phyloP scores from a whole-genome alignment of 495 filamentous ascomycete species.

The Xylaria venustula region DNA sequence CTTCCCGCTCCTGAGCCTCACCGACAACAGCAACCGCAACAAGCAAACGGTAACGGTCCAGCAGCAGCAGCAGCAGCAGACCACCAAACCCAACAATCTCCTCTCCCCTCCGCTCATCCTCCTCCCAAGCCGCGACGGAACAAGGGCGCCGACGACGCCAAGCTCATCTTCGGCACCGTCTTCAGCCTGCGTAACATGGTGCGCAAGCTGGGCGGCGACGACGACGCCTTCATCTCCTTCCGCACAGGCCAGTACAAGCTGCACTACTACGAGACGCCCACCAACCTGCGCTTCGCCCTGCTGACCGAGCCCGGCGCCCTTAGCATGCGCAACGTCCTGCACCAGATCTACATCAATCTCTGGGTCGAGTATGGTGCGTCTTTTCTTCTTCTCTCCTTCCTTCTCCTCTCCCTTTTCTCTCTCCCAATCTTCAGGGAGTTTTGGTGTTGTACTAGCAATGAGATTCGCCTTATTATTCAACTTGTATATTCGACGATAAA shows the following conservation, averaged over 20 bases:
- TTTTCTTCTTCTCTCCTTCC: too few species aligned
- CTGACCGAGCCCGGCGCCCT: constrained; percentile 85
- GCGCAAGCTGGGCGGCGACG: constrained; percentile 84
- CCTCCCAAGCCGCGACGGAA: constrained; percentile 41
- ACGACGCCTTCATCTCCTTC: constrained; percentile 89
- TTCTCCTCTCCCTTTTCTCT: too few species aligned
- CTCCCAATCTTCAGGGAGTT: too few species aligned
- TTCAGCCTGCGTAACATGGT: constrained; percentile 98
- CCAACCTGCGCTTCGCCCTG: constrained; percentile 94
- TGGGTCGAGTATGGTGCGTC: constrained; percentile 88
- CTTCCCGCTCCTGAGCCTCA: constrained; percentile 1
- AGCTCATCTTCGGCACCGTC: constrained; percentile 93
- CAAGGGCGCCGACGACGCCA: constrained; percentile 82
- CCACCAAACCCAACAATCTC: too few species aligned
- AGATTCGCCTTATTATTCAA: too few species aligned
- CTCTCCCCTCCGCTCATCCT: too few species aligned
- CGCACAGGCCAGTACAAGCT: constrained; percentile 94
- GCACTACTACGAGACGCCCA: constrained; percentile 98
- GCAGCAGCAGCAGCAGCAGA: constrained; percentile 6
- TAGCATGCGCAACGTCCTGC: constrained; percentile 87
- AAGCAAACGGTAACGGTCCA: background rate
- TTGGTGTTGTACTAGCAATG: too few species aligned
- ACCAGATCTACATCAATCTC: constrained; percentile 98
- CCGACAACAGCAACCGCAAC: constrained; percentile 4
- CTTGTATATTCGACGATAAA: background rate